Evolutionary conservation across 2,329 filamentous ascomycete species (phyloP), one percentile per base, ranked within the genome.

Genomic region (Cercospora zeina): DNA sequence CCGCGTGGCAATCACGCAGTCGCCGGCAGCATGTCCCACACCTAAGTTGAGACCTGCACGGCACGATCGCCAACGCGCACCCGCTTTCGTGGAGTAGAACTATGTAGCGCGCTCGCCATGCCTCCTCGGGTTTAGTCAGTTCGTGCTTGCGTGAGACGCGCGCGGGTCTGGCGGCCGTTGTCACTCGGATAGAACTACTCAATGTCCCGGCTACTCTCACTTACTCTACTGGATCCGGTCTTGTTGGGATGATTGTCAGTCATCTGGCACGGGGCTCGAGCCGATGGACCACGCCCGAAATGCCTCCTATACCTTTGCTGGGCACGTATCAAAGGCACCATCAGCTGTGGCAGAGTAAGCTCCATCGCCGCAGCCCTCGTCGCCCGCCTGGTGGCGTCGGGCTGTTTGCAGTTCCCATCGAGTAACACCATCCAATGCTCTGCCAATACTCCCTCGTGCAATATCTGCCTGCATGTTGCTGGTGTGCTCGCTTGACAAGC

Each of bases 121-220:
- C 53, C 34, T 34, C 1, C 34, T 27, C 19, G 13, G 21, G 53
- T 37, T 30, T 55, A 55, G 53, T n/a, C n/a, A n/a, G n/a, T n/a
- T n/a, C n/a, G n/a, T 55, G 53, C 53, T 55, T 19, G 34, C n/a
- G 53, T 55, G 30, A 55, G 53, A 55, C 21, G 16, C 53, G 33
- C 21, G 16, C 53, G 33, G 31, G 42, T 55, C 47, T 30, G 19
- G 30, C 47, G 24, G 47, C 14, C 3, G 36, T 51, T 19, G 11
- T 31, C n/a, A n/a, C n/a, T n/a, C 47, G 47, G 47, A 51, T 30
- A n/a, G n/a, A n/a, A n/a, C n/a, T n/a, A 19, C n/a, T 9, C 47
- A 30, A 31, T 9, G 0, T 51, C 8, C 47, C 47, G 47, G 30
- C n/a, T n/a, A n/a, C n/a, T n/a, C n/a, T n/a, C n/a, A n/a, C n/a